A percentile compares a stretch with the other conserved stretches of the same genome.
These are phyloP conservation scores for Heliosperma pusillum DNA, from an alignment of 148 eudicot species.

Conservation along the genomic window DNA sequence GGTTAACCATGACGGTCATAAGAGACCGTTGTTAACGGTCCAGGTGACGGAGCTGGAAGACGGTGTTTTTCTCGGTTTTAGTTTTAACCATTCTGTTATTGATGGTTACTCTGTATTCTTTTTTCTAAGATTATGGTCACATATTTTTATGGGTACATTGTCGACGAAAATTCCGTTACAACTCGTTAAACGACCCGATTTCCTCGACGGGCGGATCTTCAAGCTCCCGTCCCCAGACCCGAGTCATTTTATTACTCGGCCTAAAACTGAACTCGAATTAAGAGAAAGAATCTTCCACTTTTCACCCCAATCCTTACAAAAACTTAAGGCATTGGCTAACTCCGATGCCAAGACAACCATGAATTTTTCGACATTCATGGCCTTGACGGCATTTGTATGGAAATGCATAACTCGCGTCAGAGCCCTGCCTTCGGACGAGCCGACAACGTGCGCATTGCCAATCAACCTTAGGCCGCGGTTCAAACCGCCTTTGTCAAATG, in stretches of 20 bases:
- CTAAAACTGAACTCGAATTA: not conserved
- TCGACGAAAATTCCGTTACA: not conserved
- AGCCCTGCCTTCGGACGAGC: conserved; percentile 2
- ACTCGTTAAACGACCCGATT: not conserved
- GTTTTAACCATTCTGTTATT: conserved; percentile 3
- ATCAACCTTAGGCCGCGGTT: conserved; percentile 18
- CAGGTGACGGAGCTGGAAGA: too few species aligned
- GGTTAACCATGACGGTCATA: conserved; percentile 44
- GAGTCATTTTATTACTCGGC: not conserved
- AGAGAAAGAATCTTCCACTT: conserved; percentile 27
- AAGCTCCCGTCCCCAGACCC: not conserved
- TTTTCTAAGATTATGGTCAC: not conserved
- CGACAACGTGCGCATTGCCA: conserved; percentile 14
- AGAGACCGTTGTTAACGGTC: not conserved
- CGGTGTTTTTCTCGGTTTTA: conserved; percentile 2
- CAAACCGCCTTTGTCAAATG: conserved; percentile 17
- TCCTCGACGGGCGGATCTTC: not conserved
- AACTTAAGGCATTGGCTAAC: conserved; percentile 25
- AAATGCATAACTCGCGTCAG: conserved; percentile 19
- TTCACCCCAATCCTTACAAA: conserved; percentile 3
- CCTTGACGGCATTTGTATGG: conserved; percentile 27
- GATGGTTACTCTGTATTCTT: not conserved
- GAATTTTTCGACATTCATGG: conserved; percentile 25
- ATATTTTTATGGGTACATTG: not conserved
- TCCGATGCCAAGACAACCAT: not conserved